Percentiles rank a stretch among this genome's conserved stretches.
These are phyloP conservation scores for Macadamia tetraphylla DNA, from an alignment of 164 flowering plant genomes.

Conservation along the genomic window DNA sequence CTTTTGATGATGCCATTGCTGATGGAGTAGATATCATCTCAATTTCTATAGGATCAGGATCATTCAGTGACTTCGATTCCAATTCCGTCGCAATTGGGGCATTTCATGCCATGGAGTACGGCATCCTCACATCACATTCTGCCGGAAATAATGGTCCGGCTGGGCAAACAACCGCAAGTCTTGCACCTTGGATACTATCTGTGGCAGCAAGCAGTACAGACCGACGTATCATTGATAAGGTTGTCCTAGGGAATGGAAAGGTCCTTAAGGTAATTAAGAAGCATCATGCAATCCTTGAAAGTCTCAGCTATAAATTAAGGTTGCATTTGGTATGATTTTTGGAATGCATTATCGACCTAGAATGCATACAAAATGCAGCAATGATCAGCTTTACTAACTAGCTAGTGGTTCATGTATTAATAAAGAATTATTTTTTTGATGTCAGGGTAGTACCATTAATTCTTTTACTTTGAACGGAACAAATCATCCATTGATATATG, in stretches of 20 bases:
- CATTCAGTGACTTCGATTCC: background rate
- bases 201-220: constrained; percentile 31
- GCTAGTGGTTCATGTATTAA: no score
- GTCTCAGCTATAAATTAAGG: no score
- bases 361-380: no score
- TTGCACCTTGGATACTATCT: constrained; percentile 10
- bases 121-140: constrained; percentile 20
- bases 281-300: no score
- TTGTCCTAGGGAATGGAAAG: constrained; percentile 21
- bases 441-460: background rate
- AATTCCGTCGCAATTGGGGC: constrained; percentile 28
- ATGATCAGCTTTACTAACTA: no score
- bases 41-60: constrained; percentile 6
- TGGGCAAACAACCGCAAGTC: background rate
- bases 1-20: constrained; percentile 40
- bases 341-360: no score
- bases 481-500: background rate
- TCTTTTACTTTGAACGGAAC: background rate
- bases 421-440: no score
- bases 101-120: constrained; percentile 29
- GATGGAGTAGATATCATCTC: constrained; percentile 16
- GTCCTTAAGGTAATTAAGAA: constrained; percentile 14
- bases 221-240: constrained; percentile 16
- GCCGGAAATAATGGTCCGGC: constrained; percentile 29
- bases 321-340: no score